These are phyloP conservation scores for Pochonia chlamydosporia DNA, from an alignment of 2,329 filamentous ascomycete genomes.

Conservation along the genomic window DNA sequence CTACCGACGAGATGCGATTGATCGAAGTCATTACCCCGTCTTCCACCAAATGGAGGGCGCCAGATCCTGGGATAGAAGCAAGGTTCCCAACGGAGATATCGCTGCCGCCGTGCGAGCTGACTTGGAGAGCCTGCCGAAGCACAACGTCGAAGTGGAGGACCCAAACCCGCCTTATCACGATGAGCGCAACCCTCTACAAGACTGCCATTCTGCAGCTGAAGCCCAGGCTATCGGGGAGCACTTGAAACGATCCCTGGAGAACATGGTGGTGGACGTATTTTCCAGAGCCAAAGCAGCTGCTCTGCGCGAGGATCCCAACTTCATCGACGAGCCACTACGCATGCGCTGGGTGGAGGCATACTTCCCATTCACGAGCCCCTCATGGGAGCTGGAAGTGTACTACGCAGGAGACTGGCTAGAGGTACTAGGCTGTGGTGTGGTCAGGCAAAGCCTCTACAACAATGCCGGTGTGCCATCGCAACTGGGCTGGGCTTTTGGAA, in stretches of 20 bases:
- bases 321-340: conserved; percentile 64
- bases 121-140: conserved; percentile 63
- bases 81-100: conserved; percentile 51
- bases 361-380: conserved; percentile 94
- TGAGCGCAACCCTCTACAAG: conserved; percentile 78
- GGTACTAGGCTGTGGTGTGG: conserved; percentile 86
- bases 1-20: conserved; percentile 90
- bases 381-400: conserved; percentile 93
- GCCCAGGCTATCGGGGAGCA: conserved; percentile 78
- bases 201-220: conserved; percentile 63
- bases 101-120: conserved; percentile 64
- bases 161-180: conserved; percentile 71
- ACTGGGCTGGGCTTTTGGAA: conserved; percentile 91
- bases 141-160: conserved; percentile 75
- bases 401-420: conserved; percentile 96
- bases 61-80: conserved; percentile 73
- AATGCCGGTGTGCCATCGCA: conserved; percentile 70
- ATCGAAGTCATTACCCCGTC: conserved; percentile 89
- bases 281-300: conserved; percentile 66
- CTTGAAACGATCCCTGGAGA: conserved; percentile 82
- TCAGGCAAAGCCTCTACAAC: conserved; percentile 74
- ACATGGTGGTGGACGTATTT: conserved; percentile 87
- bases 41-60: conserved; percentile 99
- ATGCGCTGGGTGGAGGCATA: conserved; percentile 96
- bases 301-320: conserved; percentile 41